Conservation (phyloP, 139 green algal genomes). For the Haematococcus lacustris region DNA sequence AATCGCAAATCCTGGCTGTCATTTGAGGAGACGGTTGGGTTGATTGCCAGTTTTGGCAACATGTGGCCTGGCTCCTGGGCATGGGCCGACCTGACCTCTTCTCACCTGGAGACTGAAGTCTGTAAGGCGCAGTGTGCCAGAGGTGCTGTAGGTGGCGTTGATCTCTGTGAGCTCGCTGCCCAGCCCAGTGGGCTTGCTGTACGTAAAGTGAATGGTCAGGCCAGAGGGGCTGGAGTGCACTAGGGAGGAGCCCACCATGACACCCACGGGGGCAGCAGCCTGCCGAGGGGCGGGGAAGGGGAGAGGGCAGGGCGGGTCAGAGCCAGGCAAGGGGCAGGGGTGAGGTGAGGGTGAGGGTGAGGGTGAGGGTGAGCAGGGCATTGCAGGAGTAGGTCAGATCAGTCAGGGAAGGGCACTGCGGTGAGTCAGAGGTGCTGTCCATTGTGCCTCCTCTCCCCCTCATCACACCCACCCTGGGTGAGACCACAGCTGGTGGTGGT, state of each 20-base stretch:
- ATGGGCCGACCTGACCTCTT: not conserved
- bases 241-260: not conserved
- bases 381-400: slow-evolving; percentile 19
- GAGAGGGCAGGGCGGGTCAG: not conserved
- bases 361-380: slow-evolving; percentile 9
- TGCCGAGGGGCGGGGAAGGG: not conserved
- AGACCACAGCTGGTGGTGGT: slow-evolving; percentile 2
- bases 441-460: not conserved
- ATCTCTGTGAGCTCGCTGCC: slow-evolving; percentile 50
- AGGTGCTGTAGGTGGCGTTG: slow-evolving; percentile 62
- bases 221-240: not conserved
- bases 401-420: slow-evolving; percentile 11
- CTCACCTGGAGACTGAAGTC: slow-evolving; percentile 83
- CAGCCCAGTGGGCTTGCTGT: slow-evolving; percentile 1
- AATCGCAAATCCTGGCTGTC: not conserved
- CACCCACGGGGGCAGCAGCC: not conserved
- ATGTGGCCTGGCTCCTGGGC: not conserved
- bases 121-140: slow-evolving; percentile 35
- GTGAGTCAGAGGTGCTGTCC: not conserved
- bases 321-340: slow-evolving; percentile 2
- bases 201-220: not conserved
- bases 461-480: not conserved
- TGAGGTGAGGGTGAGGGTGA: not conserved
- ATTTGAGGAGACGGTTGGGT: not conserved
- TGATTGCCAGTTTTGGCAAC: not conserved